phyloP scores from a whole-genome alignment of 2,329 filamentous ascomycete genomes.

The Ophiostoma ips region DNA sequence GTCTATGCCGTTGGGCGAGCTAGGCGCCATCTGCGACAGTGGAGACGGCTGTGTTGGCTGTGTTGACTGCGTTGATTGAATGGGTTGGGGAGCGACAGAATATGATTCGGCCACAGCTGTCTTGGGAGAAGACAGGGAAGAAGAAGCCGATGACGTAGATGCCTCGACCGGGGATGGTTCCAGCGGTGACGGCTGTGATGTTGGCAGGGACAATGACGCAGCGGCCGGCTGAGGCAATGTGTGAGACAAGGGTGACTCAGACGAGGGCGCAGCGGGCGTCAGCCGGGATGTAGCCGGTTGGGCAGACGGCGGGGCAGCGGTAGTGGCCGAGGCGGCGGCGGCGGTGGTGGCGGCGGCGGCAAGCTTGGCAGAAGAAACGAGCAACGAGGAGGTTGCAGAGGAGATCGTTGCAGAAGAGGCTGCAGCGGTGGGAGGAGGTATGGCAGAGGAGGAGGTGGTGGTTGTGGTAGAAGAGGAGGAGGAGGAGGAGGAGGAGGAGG shows the following conservation, averaged over 20 bases:
- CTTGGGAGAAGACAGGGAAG: not conserved
- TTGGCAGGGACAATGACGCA: not conserved
- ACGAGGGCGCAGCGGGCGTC: not conserved
- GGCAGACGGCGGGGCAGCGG: not conserved
- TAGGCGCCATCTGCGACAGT: not conserved
- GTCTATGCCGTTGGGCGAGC: not conserved
- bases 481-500: slow-evolving; percentile 14
- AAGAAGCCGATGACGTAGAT: slow-evolving; percentile 1
- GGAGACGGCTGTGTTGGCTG: not conserved
- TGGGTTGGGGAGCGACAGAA: not conserved
- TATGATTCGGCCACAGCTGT: not conserved
- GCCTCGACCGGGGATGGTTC: not conserved
- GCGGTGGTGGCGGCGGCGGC: not conserved
- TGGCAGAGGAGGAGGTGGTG: slow-evolving; percentile 6
- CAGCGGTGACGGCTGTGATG: slow-evolving; percentile 16
- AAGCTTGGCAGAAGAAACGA: not conserved
- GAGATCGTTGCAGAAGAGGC: not conserved
- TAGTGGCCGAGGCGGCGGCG: not conserved
- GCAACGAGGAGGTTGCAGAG: slow-evolving; percentile 18
- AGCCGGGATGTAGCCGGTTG: too few relatives aligned
- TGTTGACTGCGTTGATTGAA: not conserved
- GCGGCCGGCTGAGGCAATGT: not conserved
- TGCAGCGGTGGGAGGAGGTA: slow-evolving; percentile 14
- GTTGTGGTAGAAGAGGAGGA: slow-evolving; percentile 19
- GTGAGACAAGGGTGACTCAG: not conserved